Conservation (phyloP, 2,329 filamentous ascomycete species). For the Verticillium alfalfae region DNA sequence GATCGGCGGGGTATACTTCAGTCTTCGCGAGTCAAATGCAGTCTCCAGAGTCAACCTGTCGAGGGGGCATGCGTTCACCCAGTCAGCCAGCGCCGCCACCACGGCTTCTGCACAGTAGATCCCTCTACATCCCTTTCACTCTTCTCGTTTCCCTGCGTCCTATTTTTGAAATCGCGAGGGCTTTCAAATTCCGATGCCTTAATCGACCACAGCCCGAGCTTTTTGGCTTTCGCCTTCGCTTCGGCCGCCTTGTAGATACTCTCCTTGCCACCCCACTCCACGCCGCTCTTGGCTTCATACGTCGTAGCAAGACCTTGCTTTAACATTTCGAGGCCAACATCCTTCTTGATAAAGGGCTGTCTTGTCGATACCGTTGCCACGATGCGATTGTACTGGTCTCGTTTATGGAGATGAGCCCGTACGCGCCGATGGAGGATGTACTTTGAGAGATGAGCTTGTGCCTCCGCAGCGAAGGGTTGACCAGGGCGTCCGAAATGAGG, state of each 20-base stretch:
- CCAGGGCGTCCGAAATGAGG: conserved; percentile 87
- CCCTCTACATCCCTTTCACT: conserved; percentile 16
- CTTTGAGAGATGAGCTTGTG: conserved; percentile 70
- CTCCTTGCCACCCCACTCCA: conserved; percentile 75
- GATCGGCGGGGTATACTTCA: background rate
- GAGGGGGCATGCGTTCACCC: background rate
- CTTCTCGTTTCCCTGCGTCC: conserved; percentile 27
- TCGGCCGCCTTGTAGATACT: conserved; percentile 62
- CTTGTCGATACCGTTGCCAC: conserved; percentile 81
- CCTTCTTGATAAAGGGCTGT: conserved; percentile 60
- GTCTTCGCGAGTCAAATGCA: background rate
- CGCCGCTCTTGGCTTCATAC: conserved; percentile 87
- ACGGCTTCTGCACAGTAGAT: conserved; percentile 8
- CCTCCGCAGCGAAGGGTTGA: conserved; percentile 79
- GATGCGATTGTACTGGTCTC: conserved; percentile 88
- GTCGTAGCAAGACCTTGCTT: conserved; percentile 79
- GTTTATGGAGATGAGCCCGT: conserved; percentile 73
- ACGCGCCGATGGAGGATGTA: conserved; percentile 71
- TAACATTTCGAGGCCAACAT: conserved; percentile 89
- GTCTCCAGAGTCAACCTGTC: background rate
- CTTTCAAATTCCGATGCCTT: conserved; percentile 65
- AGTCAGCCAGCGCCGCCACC: conserved; percentile 9
- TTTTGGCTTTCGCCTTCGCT: conserved; percentile 57
- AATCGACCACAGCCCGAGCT: conserved; percentile 70
- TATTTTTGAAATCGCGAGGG: conserved; percentile 79